These are phyloP conservation scores for Ascochyta lentis DNA, from an alignment of 2,329 filamentous ascomycete species.

Conservation along the genomic window DNA sequence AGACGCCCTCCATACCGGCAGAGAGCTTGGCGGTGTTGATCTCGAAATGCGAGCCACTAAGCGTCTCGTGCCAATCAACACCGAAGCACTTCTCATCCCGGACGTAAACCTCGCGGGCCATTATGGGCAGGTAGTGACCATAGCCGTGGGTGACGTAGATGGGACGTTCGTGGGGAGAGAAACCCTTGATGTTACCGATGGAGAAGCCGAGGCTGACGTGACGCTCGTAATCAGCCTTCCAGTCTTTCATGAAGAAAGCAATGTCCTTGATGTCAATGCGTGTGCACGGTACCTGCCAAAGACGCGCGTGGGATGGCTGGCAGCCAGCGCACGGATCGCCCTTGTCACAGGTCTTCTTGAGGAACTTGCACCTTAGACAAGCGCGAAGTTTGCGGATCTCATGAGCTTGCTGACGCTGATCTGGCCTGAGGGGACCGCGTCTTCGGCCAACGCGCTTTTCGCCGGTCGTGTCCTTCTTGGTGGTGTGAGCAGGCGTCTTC, in stretches of 20 bases:
- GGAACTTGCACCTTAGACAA: slow-evolving; percentile 94
- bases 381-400: slow-evolving; percentile 95
- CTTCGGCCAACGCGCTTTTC: slow-evolving; percentile 95
- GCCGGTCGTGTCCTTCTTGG: slow-evolving; percentile 75
- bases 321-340: slow-evolving; percentile 95
- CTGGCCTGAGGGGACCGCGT: slow-evolving; percentile 86
- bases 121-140: slow-evolving; percentile 89
- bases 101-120: slow-evolving; percentile 91
- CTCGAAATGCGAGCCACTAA: slow-evolving; percentile 79
- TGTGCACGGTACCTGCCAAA: slow-evolving; percentile 98
- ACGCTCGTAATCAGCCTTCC: slow-evolving; percentile 95
- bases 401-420: slow-evolving; percentile 94
- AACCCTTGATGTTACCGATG: slow-evolving; percentile 93
- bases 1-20: slow-evolving; percentile 87
- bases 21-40: slow-evolving; percentile 87
- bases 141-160: slow-evolving; percentile 97
- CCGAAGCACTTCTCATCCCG: slow-evolving; percentile 91
- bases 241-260: slow-evolving; percentile 98
- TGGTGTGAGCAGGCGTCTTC: slow-evolving; percentile 70
- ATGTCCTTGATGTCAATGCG: slow-evolving; percentile 99
- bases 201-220: slow-evolving; percentile 87
- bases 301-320: slow-evolving; percentile 90
- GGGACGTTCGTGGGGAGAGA: slow-evolving; percentile 66
- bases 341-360: slow-evolving; percentile 99
- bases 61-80: slow-evolving; percentile 90